Base-by-base conservation (phyloP, 768 basidiomycete genomes). In the Lentinula aciculospora region DNA sequence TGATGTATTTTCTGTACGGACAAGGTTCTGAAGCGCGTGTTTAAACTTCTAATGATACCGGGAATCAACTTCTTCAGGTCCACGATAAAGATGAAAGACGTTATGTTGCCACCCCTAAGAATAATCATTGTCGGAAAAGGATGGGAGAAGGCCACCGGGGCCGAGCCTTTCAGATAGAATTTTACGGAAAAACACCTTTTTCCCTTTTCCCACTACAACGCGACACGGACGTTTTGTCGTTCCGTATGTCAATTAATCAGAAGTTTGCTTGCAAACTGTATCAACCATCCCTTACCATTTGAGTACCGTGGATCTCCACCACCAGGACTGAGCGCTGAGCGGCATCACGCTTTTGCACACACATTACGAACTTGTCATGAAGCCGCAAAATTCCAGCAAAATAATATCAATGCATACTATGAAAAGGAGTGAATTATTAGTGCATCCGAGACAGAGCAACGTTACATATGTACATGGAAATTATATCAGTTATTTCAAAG, bases 21-120 rank as follows among this genome's bases (percentile, higher is more conserved):
- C 51, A 53, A 53, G 51, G 51, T 46, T 56, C 37, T 45, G 40
- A 15, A 44, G 54, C 40, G 19, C 37, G 29, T 40, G 31, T 45
- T 44, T 19, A 42, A 39, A 42, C 13, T 15, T 27, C 28, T 56
- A 56, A 25, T 56, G 54, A 56, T 29, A 42, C 40, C 54, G 54
- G 25, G 36, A 37, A 36, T 53, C 32, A 53, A 37, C 32, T 50
- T 50, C 32, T 32, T n/a, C 12, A 28, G 21, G 29, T 29, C 29
- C 31, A 34, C 34, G 49, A 50, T 50, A 31, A 53, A 32, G 34
- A 36, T 53, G 50, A 53, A 53, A 32, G 50, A 27, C n/a, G 46
- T 28, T 9, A 47, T 47, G 49, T 32, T 50, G 49, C n/a, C 49
- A 50, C 51, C 32, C 34, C 23, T 37, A 27, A 36, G 25, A 27